Base-by-base conservation (phyloP, 371 early-diverging fungal genomes). In the Haplosporangium sp. region DNA sequence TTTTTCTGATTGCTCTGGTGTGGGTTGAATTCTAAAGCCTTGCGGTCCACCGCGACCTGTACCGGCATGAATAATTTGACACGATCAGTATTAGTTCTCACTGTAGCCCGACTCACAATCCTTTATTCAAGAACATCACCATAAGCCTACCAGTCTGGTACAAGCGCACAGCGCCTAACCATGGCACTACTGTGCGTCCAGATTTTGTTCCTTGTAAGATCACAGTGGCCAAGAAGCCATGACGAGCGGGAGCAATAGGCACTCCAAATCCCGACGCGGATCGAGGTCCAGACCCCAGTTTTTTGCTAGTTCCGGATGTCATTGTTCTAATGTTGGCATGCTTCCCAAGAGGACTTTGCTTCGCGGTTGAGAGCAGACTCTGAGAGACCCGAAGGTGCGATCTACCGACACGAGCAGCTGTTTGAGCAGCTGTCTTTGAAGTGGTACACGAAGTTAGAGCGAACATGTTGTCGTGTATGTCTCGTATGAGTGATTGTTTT, bases 1-100 rank as follows among this genome's bases (percentile, higher is more conserved):
- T 36, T 69, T 69, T 43, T 80, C 62, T 13, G n/a, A 64, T 54
- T 80, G 74, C 29, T 74, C 71, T 14, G 64, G 61, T 6, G 72
- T 68, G n/a, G 79, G 79, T 42, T 79, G 72, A 16, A 79, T 79
- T 57, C 73, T 53, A 50, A 79, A 79, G 37, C 79, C 79, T 48
- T 79, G 79, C 13, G 79, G 79, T 1, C 77, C 77, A 36, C 72
- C 68, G 64, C 61, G 55, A 7, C 64, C 52, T 64, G 21, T 16
- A 37, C 29, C 14, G n/a, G 9, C 20, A 40, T 21, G 5, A 37
- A 59, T 20, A 50, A 14, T n/a, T 37, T 16, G 42, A 36, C 9
- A 29, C n/a, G 21, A 41, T 62, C 51, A 61, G 61, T 18, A 29
- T 10, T 18, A 18, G n/a, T 42, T 29, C 18, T 51, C 21, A 36